Conservation (phyloP, 495 filamentous ascomycete species). For the Halenospora varia region DNA sequence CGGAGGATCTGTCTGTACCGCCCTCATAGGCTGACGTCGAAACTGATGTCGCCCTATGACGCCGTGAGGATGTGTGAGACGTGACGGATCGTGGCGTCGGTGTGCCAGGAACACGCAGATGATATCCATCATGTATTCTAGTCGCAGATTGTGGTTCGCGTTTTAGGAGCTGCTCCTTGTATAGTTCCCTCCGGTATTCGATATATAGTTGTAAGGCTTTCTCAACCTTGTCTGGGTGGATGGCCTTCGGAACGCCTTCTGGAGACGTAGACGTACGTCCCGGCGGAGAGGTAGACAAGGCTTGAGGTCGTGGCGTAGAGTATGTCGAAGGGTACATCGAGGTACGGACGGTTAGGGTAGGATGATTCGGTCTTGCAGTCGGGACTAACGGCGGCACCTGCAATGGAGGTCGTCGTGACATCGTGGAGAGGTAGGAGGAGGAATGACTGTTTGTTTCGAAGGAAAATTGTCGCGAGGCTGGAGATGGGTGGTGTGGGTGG, state of each 20-base stretch:
- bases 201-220: conserved; percentile 19
- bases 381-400: not conserved
- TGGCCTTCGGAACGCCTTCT: conserved; percentile 15
- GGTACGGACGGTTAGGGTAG: not conserved
- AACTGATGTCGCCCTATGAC: conserved; percentile 6
- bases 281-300: not conserved
- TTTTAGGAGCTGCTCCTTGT: conserved; percentile 6
- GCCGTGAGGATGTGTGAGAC: conserved; percentile 13
- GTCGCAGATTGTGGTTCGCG: conserved; percentile 10
- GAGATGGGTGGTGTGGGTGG: not conserved
- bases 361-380: not conserved
- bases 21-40: conserved; percentile 12
- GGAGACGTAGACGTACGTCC: not conserved
- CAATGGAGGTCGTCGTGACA: not conserved
- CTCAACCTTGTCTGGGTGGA: conserved; percentile 15
- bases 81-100: conserved; percentile 5
- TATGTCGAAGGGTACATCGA: not conserved
- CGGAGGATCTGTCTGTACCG: conserved; percentile 14
- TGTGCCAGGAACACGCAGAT: conserved; percentile 5
- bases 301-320: not conserved
- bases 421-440: not conserved
- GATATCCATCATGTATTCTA: conserved; percentile 5
- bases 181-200: not conserved
- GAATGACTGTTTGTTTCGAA: not conserved
- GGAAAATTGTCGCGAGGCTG: not conserved